Percentiles rank a stretch among this genome's conserved stretches.
phyloP scores from a whole-genome alignment of 148 eudicot genomes.

The Talinum fruticosum region DNA sequence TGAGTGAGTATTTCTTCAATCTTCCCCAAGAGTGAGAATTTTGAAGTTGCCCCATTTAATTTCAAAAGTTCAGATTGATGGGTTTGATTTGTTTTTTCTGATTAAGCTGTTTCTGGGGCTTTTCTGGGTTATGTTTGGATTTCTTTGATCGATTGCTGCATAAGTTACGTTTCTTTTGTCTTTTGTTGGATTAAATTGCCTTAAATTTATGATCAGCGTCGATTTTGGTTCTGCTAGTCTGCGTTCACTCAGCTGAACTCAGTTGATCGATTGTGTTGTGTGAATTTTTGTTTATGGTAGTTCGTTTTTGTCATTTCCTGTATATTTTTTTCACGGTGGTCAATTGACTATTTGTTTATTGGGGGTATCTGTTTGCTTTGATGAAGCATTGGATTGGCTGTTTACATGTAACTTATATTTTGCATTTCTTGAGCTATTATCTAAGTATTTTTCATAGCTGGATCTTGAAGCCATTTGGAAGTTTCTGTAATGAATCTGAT shows the following conservation, averaged over 20 bases:
- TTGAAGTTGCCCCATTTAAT: slow-evolving; percentile 13
- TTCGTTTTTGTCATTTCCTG: not conserved
- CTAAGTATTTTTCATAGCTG: not conserved
- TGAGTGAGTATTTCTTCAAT: slow-evolving; percentile 60
- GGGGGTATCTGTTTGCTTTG: not conserved
- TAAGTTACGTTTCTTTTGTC: not conserved
- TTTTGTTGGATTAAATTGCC: not conserved
- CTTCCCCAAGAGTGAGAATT: not conserved
- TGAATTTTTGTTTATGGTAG: not conserved
- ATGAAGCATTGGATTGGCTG: not conserved
- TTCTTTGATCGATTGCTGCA: not conserved
- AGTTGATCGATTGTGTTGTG: too few species aligned
- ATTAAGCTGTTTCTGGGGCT: not conserved
- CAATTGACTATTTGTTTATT: not conserved
- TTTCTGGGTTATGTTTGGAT: slow-evolving; percentile 17
- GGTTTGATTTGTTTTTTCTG: not conserved
- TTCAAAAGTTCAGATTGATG: not conserved
- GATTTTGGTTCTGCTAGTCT: slow-evolving; percentile 9
- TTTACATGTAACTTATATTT: not conserved
- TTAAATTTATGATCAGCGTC: not conserved
- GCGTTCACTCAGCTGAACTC: not conserved
- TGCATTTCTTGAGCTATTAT: not conserved
- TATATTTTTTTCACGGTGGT: not conserved
- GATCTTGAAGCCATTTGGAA: not conserved
- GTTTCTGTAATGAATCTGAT: not conserved